Conservation (phyloP, 2,329 filamentous ascomycete species). For the Coniella vitis region DNA sequence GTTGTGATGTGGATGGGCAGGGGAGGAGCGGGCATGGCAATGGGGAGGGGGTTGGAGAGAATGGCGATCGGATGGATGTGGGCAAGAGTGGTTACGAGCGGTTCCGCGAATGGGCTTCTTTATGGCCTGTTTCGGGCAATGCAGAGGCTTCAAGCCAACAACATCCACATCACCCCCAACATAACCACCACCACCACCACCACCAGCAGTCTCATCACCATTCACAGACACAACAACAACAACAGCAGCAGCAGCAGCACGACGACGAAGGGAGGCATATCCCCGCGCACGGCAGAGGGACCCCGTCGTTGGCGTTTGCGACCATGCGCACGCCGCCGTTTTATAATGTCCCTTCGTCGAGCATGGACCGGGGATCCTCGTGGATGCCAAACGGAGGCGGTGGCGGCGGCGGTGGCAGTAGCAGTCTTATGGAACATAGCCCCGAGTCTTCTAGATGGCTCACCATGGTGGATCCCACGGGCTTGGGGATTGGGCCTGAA, state of each 20-base stretch:
- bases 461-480: slow-evolving; percentile 7
- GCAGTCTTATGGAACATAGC: slow-evolving; percentile 4
- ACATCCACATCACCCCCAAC: not conserved
- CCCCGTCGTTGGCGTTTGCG: not conserved
- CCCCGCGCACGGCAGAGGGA: not conserved
- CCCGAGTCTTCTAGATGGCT: slow-evolving; percentile 13
- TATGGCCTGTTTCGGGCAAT: slow-evolving; percentile 4
- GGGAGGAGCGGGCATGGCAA: not conserved
- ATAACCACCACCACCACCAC: no score
- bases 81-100: slow-evolving; percentile 15
- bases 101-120: slow-evolving; percentile 13
- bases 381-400: not conserved
- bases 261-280: no score
- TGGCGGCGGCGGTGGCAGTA: not conserved
- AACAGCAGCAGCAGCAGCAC: no score
- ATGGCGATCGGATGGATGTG: not conserved
- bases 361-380: no score
- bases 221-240: no score
- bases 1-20: not conserved
- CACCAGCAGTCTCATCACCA: no score
- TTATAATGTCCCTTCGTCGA: not conserved
- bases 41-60: not conserved
- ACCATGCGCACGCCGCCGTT: not conserved
- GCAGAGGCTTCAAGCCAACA: not conserved
- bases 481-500: slow-evolving; percentile 2